Evolutionary conservation across 129 eudicot species (phyloP), one percentile per base, ranked within the genome.

Genomic region (Helichrysum umbraculigerum): DNA sequence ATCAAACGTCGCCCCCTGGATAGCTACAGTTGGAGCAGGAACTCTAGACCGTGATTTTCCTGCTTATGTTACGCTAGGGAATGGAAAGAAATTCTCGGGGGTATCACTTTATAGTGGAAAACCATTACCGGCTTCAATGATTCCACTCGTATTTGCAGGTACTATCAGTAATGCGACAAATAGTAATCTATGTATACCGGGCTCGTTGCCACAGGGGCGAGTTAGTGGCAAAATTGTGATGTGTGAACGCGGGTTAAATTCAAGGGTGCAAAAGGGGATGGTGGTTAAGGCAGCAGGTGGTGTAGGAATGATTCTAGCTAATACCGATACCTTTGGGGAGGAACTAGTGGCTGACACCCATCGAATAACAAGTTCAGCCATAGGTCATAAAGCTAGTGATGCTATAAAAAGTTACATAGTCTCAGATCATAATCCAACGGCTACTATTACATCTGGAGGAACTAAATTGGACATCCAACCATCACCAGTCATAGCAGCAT

Each of bases 1-100:
- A 69, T 87, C 90, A 7, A 90, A 90, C 30, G 90, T 85, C 17
- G 96, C 90, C 9, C 96, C 96, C 9, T 90, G 96, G 96, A 85
- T 90, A 78, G 78, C 87, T 60, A 89, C 96, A 3, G 96, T 89
- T 0, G 96, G 96, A 7, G 96, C 91, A 0, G 89, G 91, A 16
- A 89, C 92, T 4, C 8, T 89, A 52, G 96, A 90, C 83, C 88
- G 96, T 19, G 85, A 87, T 14, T 90, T 90, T 71, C 96, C 90
- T 4, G 86, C 96, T 4, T 87, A 76, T 42, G 81, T 81, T 39
- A 76, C 32, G 57, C 83, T 87, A 1, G 92, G 92, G 50, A 79
- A 83, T 56, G 86, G 90, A 69, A 85, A 70, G 72, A 90, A 81
- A 8, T 78, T 81, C n/a, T 30, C 80, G 1, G 96, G 96, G 34